Percentiles rank a stretch among this genome's conserved stretches.
Conservation (phyloP, 257 asterid species). For the Buddleja alternifolia region DNA sequence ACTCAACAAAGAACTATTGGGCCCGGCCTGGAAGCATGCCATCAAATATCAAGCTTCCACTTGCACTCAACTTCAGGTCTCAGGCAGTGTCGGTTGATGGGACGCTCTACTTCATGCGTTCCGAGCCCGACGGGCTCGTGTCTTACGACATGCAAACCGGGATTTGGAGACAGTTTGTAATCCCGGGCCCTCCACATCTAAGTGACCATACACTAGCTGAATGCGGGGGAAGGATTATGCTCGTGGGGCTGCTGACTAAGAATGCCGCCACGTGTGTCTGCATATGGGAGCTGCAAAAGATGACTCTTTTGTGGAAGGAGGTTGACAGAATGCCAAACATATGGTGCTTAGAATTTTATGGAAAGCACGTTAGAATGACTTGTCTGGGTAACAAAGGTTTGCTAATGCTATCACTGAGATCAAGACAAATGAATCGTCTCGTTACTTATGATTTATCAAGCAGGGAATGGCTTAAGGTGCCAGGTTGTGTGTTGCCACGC, state of each 20-base stretch:
- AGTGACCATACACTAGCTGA: conserved; percentile 80
- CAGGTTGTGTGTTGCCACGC: conserved; percentile 73
- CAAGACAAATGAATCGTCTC: conserved; percentile 82
- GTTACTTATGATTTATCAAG: conserved; percentile 68
- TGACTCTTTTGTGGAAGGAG: conserved; percentile 99
- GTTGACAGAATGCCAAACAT: conserved; percentile 99
- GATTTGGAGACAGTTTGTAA: conserved; percentile 69
- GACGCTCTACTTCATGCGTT: conserved; percentile 78
- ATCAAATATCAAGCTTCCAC: conserved; percentile 63
- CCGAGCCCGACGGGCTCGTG: conserved; percentile 82
- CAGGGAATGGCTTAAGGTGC: conserved; percentile 91
- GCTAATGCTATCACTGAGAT: conserved; percentile 85
- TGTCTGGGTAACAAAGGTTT: conserved; percentile 92
- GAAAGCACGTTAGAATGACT: conserved; percentile 96
- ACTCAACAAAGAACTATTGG: conserved; percentile 75
- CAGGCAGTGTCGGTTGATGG: conserved; percentile 63
- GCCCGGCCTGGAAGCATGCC: conserved; percentile 69
- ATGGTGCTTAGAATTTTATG: conserved; percentile 99
- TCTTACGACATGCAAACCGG: conserved; percentile 67
- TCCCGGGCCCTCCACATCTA: conserved; percentile 67
- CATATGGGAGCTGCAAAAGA: conserved; percentile 98
- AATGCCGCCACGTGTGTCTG: conserved; percentile 95
- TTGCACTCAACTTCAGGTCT: conserved; percentile 84
- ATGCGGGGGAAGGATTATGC: conserved; percentile 81
- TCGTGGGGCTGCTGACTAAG: conserved; percentile 86